phyloP scores from a whole-genome alignment of 345 rosid genomes.

The Aurinia saxatilis region DNA sequence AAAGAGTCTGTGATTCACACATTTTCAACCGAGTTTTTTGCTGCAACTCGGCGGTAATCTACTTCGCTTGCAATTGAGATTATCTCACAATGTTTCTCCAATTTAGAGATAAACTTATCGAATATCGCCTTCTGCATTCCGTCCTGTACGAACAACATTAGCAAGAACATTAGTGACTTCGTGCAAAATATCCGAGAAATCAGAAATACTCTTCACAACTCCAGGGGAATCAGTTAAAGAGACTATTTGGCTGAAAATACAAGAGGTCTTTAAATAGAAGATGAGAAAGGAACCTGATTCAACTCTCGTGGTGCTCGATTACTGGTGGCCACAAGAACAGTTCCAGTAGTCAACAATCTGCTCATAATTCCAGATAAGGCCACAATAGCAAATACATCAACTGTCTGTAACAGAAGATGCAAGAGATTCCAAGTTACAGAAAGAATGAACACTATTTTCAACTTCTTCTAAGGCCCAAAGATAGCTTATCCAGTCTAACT shows the following conservation, averaged over 20 bases:
- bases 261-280: not conserved
- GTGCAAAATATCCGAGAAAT: not conserved
- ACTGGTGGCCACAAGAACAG: constrained; percentile 92
- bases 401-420: constrained; percentile 57
- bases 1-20: constrained; percentile 25
- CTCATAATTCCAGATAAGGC: constrained; percentile 97
- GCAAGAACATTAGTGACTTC: not conserved
- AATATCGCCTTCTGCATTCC: constrained; percentile 93
- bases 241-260: not conserved
- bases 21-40: constrained; percentile 45
- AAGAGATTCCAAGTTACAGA: constrained; percentile 20
- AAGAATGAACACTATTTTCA: not conserved
- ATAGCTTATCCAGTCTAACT: not conserved
- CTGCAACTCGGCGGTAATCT: constrained; percentile 77
- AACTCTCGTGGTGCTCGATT: constrained; percentile 84
- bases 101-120: constrained; percentile 52
- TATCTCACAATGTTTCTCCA: constrained; percentile 75
- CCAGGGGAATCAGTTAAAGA: not conserved
- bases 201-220: not conserved
- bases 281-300: constrained; percentile 58
- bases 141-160: constrained; percentile 45
- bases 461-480: not conserved
- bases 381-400: constrained; percentile 96
- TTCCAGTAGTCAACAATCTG: constrained; percentile 81
- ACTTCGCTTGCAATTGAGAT: constrained; percentile 70